Percentiles rank a stretch among this genome's conserved stretches.
These are phyloP conservation scores for Sporisorium reilianum DNA, from an alignment of 1,284 basidiomycete species.

Conservation along the genomic window DNA sequence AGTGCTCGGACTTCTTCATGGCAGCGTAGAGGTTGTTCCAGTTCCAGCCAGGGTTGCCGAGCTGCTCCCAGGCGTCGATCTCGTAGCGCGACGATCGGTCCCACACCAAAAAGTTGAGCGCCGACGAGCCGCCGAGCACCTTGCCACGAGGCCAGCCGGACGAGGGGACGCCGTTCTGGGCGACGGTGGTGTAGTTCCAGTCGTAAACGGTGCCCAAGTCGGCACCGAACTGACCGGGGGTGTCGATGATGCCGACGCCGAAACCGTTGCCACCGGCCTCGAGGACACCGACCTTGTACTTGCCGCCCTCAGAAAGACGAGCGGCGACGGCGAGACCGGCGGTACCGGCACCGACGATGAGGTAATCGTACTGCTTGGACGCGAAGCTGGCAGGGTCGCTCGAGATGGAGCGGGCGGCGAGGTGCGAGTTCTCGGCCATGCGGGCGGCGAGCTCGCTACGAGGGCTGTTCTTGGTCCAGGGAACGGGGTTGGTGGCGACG, in stretches of 20 bases:
- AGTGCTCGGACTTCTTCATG: constrained; percentile 70
- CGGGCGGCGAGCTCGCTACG: constrained; percentile 46
- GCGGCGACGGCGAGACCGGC: constrained; percentile 59
- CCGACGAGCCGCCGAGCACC: constrained; percentile 67
- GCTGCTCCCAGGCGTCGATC: constrained; percentile 65
- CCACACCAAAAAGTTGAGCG: constrained; percentile 70
- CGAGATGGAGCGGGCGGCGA: constrained; percentile 49
- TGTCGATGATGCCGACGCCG: constrained; percentile 55
- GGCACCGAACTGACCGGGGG: constrained; percentile 57
- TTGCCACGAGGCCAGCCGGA: constrained; percentile 64
- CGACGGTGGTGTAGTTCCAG: constrained; percentile 60
- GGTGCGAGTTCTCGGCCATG: constrained; percentile 29
- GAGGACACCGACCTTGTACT: constrained; percentile 61
- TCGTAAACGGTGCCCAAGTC: constrained; percentile 55
- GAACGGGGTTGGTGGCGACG: constrained; percentile 44
- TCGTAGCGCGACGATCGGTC: constrained; percentile 66
- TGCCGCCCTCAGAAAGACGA: constrained; percentile 58
- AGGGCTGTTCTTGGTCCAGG: constrained; percentile 48
- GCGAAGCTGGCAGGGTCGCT: constrained; percentile 35
- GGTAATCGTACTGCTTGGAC: constrained; percentile 65
- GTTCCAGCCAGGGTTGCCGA: constrained; percentile 66
- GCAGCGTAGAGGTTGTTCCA: constrained; percentile 69
- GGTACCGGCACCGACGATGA: constrained; percentile 74
- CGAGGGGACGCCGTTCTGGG: constrained; percentile 46
- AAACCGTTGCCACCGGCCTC: constrained; percentile 59